phyloP scores from a whole-genome alignment of 73 alveolate genomes.

The Paramecium octaurelia region DNA sequence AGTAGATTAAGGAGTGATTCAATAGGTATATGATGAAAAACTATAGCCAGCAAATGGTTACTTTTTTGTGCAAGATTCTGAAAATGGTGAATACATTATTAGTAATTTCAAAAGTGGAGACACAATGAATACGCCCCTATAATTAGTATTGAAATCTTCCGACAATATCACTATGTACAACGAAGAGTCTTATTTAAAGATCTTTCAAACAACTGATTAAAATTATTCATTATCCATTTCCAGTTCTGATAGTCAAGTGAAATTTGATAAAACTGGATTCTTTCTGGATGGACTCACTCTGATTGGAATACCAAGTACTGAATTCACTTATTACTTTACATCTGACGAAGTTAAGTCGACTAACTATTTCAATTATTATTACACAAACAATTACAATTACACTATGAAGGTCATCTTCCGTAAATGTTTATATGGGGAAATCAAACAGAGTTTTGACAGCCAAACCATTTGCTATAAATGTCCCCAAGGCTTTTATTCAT shows the following conservation, averaged over 20 bases:
- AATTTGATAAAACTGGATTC: neutral
- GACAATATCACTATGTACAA: slow-evolving; percentile 1
- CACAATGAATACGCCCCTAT: neutral
- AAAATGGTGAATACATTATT: neutral
- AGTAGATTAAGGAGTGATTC: neutral
- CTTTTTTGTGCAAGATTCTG: neutral
- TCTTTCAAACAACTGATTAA: neutral
- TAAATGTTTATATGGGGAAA: neutral
- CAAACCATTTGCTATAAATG: neutral
- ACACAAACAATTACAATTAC: neutral
- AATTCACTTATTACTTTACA: neutral
- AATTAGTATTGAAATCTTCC: neutral
- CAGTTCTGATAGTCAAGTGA: neutral
- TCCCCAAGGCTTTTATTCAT: neutral
- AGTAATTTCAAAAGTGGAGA: slow-evolving; percentile 4
- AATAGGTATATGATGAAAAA: neutral
- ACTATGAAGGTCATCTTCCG: neutral
- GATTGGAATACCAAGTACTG: neutral
- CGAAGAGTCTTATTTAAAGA: neutral
- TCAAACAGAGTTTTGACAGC: neutral
- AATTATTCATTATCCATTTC: neutral
- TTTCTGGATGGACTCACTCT: neutral
- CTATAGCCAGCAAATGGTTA: neutral
- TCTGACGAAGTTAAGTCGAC: neutral
- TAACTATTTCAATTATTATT: neutral